phyloP scores from a whole-genome alignment of 495 filamentous ascomycete species.

The Tuber umbilicatum region DNA sequence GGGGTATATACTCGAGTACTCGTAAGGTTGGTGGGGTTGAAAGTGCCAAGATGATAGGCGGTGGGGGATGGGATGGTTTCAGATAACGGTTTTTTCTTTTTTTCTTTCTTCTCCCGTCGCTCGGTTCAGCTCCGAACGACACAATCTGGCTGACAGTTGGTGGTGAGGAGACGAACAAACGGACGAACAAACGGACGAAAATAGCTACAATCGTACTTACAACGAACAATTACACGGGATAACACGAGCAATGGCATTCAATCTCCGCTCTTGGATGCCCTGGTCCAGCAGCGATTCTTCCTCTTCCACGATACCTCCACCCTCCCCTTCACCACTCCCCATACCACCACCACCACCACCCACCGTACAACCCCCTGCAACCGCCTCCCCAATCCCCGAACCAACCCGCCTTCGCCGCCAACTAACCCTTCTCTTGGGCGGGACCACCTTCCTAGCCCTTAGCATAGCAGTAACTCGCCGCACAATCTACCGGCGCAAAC shows the following conservation, averaged over 20 bases:
- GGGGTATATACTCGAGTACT: too few relatives aligned
- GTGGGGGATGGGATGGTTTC: neutral
- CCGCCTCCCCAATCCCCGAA: constrained; percentile 13
- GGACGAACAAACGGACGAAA: neutral
- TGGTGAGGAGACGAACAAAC: neutral
- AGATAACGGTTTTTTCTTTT: neutral
- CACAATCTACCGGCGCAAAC: constrained; percentile 47
- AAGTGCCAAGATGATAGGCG: neutral
- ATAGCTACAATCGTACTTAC: neutral
- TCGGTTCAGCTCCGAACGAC: neutral
- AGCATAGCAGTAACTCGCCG: constrained; percentile 58
- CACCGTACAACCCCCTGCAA: neutral
- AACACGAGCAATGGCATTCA: constrained; percentile 9
- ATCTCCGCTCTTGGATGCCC: constrained; percentile 14
- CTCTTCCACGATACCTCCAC: constrained; percentile 38
- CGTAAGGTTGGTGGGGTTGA: neutral
- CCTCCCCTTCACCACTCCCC: neutral
- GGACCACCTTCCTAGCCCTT: constrained; percentile 56
- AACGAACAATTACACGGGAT: neutral
- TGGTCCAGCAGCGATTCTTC: constrained; percentile 10
- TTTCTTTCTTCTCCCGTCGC: neutral
- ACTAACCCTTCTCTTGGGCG: constrained; percentile 52
- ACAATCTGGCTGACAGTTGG: neutral
- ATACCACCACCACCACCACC: constrained; percentile 13
- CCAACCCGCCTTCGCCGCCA: constrained; percentile 30